Conservation (phyloP, 2,329 filamentous ascomycete genomes). For the Metarhizium guizhouense region DNA sequence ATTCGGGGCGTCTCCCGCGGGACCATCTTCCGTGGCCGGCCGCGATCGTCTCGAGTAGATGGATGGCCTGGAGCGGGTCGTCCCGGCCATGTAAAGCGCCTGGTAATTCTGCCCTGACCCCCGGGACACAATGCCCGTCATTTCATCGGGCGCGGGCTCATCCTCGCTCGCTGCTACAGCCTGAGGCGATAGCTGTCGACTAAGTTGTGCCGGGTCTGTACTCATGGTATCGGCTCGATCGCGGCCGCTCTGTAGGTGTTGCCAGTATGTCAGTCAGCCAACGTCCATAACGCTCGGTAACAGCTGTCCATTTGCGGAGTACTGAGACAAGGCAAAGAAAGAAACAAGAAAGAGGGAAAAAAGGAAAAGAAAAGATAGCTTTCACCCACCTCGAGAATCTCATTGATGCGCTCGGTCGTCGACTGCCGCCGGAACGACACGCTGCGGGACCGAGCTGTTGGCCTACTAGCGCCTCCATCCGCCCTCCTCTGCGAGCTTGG, state of each 20-base stretch:
- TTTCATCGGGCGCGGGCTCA: slow-evolving; percentile 28
- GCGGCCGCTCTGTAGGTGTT: slow-evolving; percentile 26
- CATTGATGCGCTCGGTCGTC: slow-evolving; percentile 31
- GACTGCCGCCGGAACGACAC: slow-evolving; percentile 19
- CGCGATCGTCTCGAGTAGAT: slow-evolving; percentile 10
- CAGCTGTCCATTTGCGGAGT: background rate
- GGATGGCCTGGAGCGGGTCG: slow-evolving; percentile 5
- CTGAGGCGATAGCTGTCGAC: background rate
- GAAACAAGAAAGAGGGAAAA: too few relatives aligned
- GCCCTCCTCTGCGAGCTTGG: background rate
- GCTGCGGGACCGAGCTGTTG: background rate
- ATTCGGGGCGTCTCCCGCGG: background rate
- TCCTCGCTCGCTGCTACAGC: slow-evolving; percentile 5
- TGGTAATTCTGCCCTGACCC: slow-evolving; percentile 31
- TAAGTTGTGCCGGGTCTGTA: slow-evolving; percentile 12
- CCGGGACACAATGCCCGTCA: slow-evolving; percentile 29
- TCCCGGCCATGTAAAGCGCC: slow-evolving; percentile 20
- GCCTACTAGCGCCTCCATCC: background rate
- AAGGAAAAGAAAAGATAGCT: background rate
- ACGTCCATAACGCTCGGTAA: background rate
- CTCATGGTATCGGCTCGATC: slow-evolving; percentile 34
- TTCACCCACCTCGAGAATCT: slow-evolving; percentile 36
- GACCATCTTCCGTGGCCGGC: slow-evolving; percentile 8
- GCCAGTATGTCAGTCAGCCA: slow-evolving; percentile 10
- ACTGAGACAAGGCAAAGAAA: background rate